Base-by-base conservation (phyloP, 306 rosid species). In the Canavalia ensiformis region DNA sequence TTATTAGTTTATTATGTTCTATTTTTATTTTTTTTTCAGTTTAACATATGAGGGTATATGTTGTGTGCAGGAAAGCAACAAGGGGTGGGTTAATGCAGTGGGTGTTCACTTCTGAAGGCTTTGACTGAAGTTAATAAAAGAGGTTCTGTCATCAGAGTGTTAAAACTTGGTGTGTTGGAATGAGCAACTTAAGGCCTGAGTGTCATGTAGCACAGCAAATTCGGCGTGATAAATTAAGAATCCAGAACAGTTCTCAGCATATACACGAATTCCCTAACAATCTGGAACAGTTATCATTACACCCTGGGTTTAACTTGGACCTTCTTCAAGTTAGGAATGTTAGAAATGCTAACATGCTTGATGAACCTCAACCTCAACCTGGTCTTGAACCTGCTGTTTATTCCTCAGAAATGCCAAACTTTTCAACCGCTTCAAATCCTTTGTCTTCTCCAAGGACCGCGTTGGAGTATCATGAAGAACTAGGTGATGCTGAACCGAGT, bases 191-290 rank as follows among this genome's bases (percentile, higher is more conserved):
- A 74, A 88, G 92, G 82, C 92, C 89, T 8, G 97, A 92, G 67
- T 86, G 88, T 29, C 97, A 92, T 82, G 92, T 94, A 39, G 94
- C 98, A 50, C 98, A 92, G 67, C 94, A 92, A 88, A 90, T 91
- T 81, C 90, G 97, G 86, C 97, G 97, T 2, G 93, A 90, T 11
- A 94, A 91, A 84, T 74, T 94, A 79, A 82, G 98, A 90, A 89
- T 90, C 56, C 91, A 83, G 13, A 80, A 84, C 75, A 49, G 50
- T 49, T 56, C 60, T 59, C 75, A 81, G 39, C 92, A 75, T 46
- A 73, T 49, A 41, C 83, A 88, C 7, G 84, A 82, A 74, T 78
- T 70, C 13, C 86, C 87, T 0, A 65, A 69, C 80, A 68, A 85
- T 78, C 49, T 82, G 8, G 84, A 85, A 30, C 84, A 85, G 31